Conservation (phyloP, 2,329 filamentous ascomycete species). For the Fusarium sp. region DNA sequence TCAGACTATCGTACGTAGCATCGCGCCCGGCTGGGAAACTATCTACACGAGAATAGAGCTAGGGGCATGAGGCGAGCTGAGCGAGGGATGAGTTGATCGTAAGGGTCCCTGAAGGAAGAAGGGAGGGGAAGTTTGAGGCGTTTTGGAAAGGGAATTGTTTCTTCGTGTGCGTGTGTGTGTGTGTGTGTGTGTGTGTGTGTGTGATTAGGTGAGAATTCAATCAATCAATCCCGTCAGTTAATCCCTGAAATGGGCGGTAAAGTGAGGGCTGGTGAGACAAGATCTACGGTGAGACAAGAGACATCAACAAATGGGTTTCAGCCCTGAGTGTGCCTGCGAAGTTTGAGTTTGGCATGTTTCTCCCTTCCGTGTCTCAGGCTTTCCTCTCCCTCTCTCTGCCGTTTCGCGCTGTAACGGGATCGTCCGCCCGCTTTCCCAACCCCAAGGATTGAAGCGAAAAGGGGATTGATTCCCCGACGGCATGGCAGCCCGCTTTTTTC, state of each 20-base stretch:
- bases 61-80: constrained; percentile 21
- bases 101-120: constrained; percentile 1
- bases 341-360: constrained; percentile 30
- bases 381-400: constrained; percentile 9
- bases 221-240: not conserved
- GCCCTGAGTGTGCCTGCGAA: not conserved
- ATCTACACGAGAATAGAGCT: constrained; percentile 1
- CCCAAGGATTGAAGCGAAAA: not conserved
- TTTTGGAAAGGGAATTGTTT: no score
- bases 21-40: constrained; percentile 20
- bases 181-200: not conserved
- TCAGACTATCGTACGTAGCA: constrained; percentile 20
- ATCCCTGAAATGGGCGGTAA: constrained; percentile 10
- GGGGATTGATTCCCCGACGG: constrained; percentile 14
- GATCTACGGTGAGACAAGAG: constrained; percentile 26
- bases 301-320: constrained; percentile 7
- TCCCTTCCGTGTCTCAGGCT: constrained; percentile 31
- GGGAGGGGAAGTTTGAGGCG: not conserved
- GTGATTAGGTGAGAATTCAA: constrained; percentile 14
- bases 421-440: constrained; percentile 7
- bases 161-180: no score
- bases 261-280: constrained; percentile 32
- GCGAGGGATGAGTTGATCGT: constrained; percentile 12
- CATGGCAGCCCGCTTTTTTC: not conserved
- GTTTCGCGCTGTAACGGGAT: constrained; percentile 14